Evolutionary conservation across 305 asterid species (phyloP).

Genomic region (Euphrasia arctica): DNA sequence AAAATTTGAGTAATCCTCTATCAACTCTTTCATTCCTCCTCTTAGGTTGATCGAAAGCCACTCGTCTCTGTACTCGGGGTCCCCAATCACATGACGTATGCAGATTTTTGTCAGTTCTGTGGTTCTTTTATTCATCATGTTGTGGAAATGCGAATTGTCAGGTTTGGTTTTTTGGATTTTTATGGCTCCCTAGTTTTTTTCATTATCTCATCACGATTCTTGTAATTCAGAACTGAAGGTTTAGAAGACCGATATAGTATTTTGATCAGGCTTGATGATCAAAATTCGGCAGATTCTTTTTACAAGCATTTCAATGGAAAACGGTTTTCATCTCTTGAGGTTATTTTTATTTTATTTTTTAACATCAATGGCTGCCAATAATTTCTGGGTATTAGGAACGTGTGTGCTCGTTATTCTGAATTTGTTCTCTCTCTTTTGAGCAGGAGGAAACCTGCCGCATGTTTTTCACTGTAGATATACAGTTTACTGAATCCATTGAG

Average conservation of each 20-base stretch:
- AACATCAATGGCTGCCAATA: constrained; percentile 17
- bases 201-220: constrained; percentile 26
- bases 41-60: constrained; percentile 75
- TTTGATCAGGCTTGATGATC: constrained; percentile 73
- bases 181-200: constrained; percentile 6
- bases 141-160: constrained; percentile 88
- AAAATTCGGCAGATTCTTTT: constrained; percentile 73
- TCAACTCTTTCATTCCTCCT: constrained; percentile 24
- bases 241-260: constrained; percentile 74
- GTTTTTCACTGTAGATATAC: constrained; percentile 71
- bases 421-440: constrained; percentile 26
- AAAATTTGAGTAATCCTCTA: not conserved
- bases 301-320: constrained; percentile 69
- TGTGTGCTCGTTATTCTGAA: constrained; percentile 23
- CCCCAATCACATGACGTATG: constrained; percentile 94
- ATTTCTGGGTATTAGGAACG: constrained; percentile 11
- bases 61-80: constrained; percentile 85
- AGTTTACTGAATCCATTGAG: constrained; percentile 86
- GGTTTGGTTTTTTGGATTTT: constrained; percentile 41
- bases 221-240: constrained; percentile 67
- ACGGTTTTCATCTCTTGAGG: constrained; percentile 86
- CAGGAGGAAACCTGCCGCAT: constrained; percentile 79
- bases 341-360: constrained; percentile 20
- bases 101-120: constrained; percentile 93
- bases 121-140: constrained; percentile 84